Conservation (phyloP, 768 basidiomycete genomes). For the Boletus subcaerulescens region DNA sequence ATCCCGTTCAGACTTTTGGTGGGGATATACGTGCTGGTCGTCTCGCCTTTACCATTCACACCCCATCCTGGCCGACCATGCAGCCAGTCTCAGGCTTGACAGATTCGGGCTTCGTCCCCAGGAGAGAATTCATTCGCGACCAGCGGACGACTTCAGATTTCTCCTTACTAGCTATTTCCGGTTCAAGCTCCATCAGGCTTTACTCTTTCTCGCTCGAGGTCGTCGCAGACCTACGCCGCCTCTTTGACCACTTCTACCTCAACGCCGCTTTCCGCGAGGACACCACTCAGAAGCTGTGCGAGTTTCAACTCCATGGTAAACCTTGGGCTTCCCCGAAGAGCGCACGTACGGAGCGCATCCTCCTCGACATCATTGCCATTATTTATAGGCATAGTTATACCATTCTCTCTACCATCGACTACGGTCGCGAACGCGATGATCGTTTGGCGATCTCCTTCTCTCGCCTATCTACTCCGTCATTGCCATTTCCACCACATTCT, state of each 20-base stretch:
- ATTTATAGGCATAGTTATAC: slow-evolving; percentile 62
- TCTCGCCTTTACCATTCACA: slow-evolving; percentile 20
- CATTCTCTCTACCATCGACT: slow-evolving; percentile 69
- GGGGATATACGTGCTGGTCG: slow-evolving; percentile 25
- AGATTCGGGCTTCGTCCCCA: slow-evolving; percentile 56
- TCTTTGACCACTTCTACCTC: slow-evolving; percentile 47
- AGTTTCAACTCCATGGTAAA: slow-evolving; percentile 65
- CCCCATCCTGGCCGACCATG: slow-evolving; percentile 26
- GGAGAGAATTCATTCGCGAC: slow-evolving; percentile 71
- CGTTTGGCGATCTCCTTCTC: slow-evolving; percentile 70
- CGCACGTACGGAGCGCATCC: slow-evolving; percentile 60
- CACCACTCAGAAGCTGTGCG: slow-evolving; percentile 53
- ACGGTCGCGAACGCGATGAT: slow-evolving; percentile 75
- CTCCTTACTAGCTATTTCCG: slow-evolving; percentile 66
- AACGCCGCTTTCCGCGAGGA: slow-evolving; percentile 55
- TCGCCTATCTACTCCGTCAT: slow-evolving; percentile 37
- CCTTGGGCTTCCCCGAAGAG: slow-evolving; percentile 74
- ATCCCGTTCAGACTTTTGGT: slow-evolving; percentile 27
- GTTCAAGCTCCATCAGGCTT: slow-evolving; percentile 60
- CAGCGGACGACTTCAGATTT: slow-evolving; percentile 55
- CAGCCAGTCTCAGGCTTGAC: slow-evolving; percentile 32
- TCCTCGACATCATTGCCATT: slow-evolving; percentile 62
- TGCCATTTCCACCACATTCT: slow-evolving; percentile 38
- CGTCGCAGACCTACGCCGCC: slow-evolving; percentile 50
- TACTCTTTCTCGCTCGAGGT: slow-evolving; percentile 63